Evolutionary conservation across 2,329 filamentous ascomycete species (phyloP).

Genomic region (Helminthosporium solani): DNA sequence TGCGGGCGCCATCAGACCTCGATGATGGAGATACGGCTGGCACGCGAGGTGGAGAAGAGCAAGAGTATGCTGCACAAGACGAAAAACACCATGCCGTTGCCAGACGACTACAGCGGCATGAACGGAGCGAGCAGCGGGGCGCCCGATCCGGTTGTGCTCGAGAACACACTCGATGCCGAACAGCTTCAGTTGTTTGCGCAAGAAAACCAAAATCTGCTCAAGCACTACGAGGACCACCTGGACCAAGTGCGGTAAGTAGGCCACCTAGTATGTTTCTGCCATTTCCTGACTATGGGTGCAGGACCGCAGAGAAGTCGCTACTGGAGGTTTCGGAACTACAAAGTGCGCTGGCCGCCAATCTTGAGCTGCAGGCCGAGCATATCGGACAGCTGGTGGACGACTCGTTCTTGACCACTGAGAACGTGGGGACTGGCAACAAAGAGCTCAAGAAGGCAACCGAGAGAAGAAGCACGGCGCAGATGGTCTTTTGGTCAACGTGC

Average conservation of each 20-base stretch:
- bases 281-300: slow-evolving; percentile 42
- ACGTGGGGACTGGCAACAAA: slow-evolving; percentile 85
- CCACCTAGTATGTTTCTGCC: neutral
- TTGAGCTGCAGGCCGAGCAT: slow-evolving; percentile 81
- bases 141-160: slow-evolving; percentile 37
- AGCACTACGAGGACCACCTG: slow-evolving; percentile 90
- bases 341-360: slow-evolving; percentile 80
- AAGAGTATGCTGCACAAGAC: slow-evolving; percentile 79
- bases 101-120: slow-evolving; percentile 21
- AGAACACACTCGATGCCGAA: slow-evolving; percentile 70
- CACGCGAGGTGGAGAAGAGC: slow-evolving; percentile 83
- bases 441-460: slow-evolving; percentile 80
- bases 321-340: slow-evolving; percentile 92
- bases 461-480: slow-evolving; percentile 52
- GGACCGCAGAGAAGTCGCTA: slow-evolving; percentile 84
- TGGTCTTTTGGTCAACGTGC: slow-evolving; percentile 51
- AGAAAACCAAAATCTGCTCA: slow-evolving; percentile 89
- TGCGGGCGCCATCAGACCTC: slow-evolving; percentile 76
- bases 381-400: slow-evolving; percentile 88
- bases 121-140: slow-evolving; percentile 16
- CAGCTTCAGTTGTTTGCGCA: slow-evolving; percentile 91
- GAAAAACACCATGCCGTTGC: slow-evolving; percentile 38
- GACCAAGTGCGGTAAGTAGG: slow-evolving; percentile 82
- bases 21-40: slow-evolving; percentile 90
- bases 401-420: slow-evolving; percentile 77